Conservation (phyloP, 805 yeast genomes). For the Candida oleophila region DNA sequence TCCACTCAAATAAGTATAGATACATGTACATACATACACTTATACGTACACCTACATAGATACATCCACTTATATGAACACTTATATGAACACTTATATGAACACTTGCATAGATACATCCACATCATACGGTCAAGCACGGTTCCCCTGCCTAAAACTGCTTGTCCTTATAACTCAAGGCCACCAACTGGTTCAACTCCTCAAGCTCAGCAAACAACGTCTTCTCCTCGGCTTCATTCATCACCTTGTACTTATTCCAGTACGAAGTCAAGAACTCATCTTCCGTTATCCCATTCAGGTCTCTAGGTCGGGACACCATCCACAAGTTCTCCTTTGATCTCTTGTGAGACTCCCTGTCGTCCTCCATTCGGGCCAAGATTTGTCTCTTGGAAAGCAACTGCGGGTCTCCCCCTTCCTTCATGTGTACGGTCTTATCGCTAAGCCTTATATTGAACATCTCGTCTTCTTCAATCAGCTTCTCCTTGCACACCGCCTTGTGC, state of each 20-base stretch:
- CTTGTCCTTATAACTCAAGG: slow-evolving; percentile 49
- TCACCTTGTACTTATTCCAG: slow-evolving; percentile 47
- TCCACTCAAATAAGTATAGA: too few species aligned
- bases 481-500: slow-evolving; percentile 21
- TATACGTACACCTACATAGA: too few species aligned
- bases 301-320: slow-evolving; percentile 56
- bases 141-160: too few species aligned
- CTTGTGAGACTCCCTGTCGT: slow-evolving; percentile 88
- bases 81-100: too few species aligned
- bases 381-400: slow-evolving; percentile 43
- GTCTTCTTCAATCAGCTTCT: slow-evolving; percentile 24
- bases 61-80: too few species aligned
- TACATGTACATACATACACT: too few species aligned
- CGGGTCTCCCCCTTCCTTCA: slow-evolving; percentile 11
- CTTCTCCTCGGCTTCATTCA: slow-evolving; percentile 45
- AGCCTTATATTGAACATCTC: slow-evolving; percentile 24
- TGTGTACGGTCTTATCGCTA: slow-evolving; percentile 8
- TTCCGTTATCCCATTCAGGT: slow-evolving; percentile 32
- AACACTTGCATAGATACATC: too few species aligned
- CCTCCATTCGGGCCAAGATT: slow-evolving; percentile 79
- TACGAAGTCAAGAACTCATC: slow-evolving; percentile 41
- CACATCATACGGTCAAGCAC: too few species aligned
- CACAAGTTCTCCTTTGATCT: slow-evolving; percentile 78
- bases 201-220: slow-evolving; percentile 45
- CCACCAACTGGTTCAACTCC: slow-evolving; percentile 56